A percentile compares a stretch with the other conserved stretches of the same genome.
Evolutionary conservation across 1,284 basidiomycete species (phyloP).

Genomic region (Cryptococcus amylolentus): DNA sequence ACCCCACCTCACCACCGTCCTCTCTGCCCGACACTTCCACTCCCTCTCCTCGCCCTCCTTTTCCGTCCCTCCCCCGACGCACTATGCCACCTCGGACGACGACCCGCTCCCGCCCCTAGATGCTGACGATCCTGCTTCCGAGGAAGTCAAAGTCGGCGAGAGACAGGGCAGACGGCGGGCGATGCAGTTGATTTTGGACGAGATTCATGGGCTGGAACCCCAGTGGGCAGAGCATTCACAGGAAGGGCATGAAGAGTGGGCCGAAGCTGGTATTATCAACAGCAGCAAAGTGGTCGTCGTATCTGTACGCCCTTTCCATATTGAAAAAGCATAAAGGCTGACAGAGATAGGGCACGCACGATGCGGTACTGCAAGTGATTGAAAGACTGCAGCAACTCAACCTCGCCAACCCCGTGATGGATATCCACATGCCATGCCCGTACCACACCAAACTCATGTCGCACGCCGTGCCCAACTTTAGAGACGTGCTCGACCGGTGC

Average conservation of each 20-base stretch:
- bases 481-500: constrained; percentile 34
- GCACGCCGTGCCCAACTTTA: constrained; percentile 40
- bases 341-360: constrained; percentile 35
- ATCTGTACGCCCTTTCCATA: constrained; percentile 28
- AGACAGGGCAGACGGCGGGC: constrained; percentile 21
- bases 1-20: constrained; percentile 39
- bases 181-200: constrained; percentile 48
- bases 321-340: background rate
- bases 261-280: constrained; percentile 47
- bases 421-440: constrained; percentile 47
- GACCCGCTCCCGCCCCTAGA: constrained; percentile 15
- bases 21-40: constrained; percentile 45
- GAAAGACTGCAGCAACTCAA: constrained; percentile 40
- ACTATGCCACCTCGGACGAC: constrained; percentile 4
- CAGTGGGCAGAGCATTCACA: constrained; percentile 26
- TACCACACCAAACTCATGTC: constrained; percentile 47
- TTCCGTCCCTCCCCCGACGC: constrained; percentile 19
- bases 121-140: constrained; percentile 19
- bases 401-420: constrained; percentile 49
- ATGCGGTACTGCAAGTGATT: constrained; percentile 43
- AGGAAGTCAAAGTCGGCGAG: constrained; percentile 17
- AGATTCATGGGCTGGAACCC: constrained; percentile 39
- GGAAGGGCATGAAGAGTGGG: constrained; percentile 41
- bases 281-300: constrained; percentile 45
- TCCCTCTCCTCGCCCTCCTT: constrained; percentile 41